phyloP scores from a whole-genome alignment of 2,329 filamentous ascomycete species.

The Metarhizium anisopliae region DNA sequence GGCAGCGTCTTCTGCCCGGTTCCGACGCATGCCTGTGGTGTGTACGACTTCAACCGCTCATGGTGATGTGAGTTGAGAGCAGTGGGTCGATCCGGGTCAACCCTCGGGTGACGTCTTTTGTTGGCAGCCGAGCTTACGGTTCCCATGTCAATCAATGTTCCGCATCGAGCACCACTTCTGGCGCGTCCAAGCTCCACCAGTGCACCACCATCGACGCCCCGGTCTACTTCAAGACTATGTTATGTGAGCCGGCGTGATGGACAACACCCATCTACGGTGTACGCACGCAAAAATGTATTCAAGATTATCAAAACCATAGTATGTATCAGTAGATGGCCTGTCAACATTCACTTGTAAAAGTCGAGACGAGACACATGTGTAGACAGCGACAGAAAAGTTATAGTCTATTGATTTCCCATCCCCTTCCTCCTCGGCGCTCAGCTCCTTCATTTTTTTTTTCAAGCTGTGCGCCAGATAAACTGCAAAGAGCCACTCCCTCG shows the following conservation, averaged over 20 bases:
- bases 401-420: background rate
- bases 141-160: no score
- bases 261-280: no score
- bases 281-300: no score
- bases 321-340: no score
- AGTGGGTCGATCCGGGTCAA: background rate
- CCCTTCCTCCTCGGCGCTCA: background rate
- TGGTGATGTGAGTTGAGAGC: background rate
- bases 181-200: no score
- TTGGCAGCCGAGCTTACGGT: no score
- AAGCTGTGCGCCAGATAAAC: background rate
- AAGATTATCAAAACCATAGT: no score
- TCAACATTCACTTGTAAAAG: no score
- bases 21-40: background rate
- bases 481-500: background rate
- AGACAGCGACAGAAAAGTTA: background rate
- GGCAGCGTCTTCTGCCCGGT: conserved; percentile 16
- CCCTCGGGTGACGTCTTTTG: background rate
- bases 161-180: no score
- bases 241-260: no score
- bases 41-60: background rate
- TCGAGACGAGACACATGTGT: background rate
- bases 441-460: background rate
- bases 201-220: no score
- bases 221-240: no score